These are phyloP conservation scores for Pythium guiyangense DNA, from an alignment of 352 stramenopile species.

Conservation along the genomic window DNA sequence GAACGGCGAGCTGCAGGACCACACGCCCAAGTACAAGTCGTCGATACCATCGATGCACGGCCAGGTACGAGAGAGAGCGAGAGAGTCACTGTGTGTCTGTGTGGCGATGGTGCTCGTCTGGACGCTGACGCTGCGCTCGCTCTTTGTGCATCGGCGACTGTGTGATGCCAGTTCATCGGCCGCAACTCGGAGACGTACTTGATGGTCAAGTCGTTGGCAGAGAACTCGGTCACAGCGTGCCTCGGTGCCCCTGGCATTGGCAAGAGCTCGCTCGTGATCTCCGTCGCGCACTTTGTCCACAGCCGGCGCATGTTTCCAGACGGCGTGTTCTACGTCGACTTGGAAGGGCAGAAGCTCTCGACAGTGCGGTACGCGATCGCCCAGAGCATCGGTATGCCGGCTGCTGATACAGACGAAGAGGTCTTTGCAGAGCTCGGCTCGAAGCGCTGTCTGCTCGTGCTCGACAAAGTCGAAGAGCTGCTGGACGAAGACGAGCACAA, in stretches of 20 bases:
- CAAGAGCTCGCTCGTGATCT: conserved; percentile 81
- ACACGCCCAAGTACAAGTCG: conserved; percentile 63
- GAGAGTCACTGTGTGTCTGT: too few species aligned
- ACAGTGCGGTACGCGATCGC: conserved; percentile 80
- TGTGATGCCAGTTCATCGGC: conserved; percentile 58
- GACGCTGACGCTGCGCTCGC: neutral
- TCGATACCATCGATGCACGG: conserved; percentile 81
- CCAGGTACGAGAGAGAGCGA: conserved; percentile 34
- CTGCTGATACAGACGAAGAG: conserved; percentile 70
- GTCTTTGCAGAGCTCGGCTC: conserved; percentile 69
- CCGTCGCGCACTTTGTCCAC: conserved; percentile 74
- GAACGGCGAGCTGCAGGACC: conserved; percentile 50
- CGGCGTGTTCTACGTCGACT: conserved; percentile 79
- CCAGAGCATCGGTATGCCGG: conserved; percentile 71
- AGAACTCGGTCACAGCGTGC: conserved; percentile 71
- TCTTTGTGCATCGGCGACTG: too few species aligned
- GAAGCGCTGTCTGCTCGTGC: conserved; percentile 64
- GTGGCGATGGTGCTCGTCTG: too few species aligned
- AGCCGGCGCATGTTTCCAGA: conserved; percentile 75
- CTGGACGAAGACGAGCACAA: conserved; percentile 76
- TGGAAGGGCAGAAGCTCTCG: conserved; percentile 77
- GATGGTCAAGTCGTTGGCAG: conserved; percentile 62
- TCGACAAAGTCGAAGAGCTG: conserved; percentile 80
- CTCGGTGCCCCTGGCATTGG: conserved; percentile 72
- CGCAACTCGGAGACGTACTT: conserved; percentile 77